Base-by-base conservation (phyloP, 2,329 filamentous ascomycete species). In the Eutypa lata region DNA sequence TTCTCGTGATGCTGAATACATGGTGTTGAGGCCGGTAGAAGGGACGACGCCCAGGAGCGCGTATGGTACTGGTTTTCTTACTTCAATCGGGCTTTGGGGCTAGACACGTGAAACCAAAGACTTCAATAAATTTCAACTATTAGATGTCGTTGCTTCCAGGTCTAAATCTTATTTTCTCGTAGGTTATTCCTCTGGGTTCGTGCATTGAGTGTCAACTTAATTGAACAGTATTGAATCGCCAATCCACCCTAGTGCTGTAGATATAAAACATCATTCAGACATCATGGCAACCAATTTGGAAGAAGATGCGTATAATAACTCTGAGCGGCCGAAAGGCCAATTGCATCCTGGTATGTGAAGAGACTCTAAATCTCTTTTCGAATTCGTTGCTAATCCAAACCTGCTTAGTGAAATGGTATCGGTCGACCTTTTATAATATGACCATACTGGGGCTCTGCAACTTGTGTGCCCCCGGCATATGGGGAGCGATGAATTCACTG, bases 401-500 rank as follows among this genome's bases (percentile, higher is more conserved):
- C 5, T 31, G 5, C 26, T 31, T 35, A 83, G 81, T 82, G 19
- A 83, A 79, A 76, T 89, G 87, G 87, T 81, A 89, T 63, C 82
- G 84, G 24, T 87, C 84, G 1, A 88, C 87, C 0, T 86, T 87
- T 59, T 90, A 83, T 72, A 90, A 90, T 71, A 84, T 87, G 49
- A 80, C 85, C 31, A 81, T 91, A 38, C 78, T 91, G 1, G 87
- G 88, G 0, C 68, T 90, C 10, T 89, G 84, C 69, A 89, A 88
- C 63, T 82, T 90, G 56, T 75, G 84, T 1, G 86, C 87, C 0
- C 87, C 87, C 0, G 87, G 87, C 1, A 86, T 90, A 55, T 90
- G 87, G 87, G 80, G 77, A 13, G 86, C 85, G 7, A 88, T 90
- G 86, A 90, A 89, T 71, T 84, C 80, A 0, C 77, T 90, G 0